phyloP scores from a whole-genome alignment of 306 rosid species.

The Gynostemma pentaphyllum region DNA sequence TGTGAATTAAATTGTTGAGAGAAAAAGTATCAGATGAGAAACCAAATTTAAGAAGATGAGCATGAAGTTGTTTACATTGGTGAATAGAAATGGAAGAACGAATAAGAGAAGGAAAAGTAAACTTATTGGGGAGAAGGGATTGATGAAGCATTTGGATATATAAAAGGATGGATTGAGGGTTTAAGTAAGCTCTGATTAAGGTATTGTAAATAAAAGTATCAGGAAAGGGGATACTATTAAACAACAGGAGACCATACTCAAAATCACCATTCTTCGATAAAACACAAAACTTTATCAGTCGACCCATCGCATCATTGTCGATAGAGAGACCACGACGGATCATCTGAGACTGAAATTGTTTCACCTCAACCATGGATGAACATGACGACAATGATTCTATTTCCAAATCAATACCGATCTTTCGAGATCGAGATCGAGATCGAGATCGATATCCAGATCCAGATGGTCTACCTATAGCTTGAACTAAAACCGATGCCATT shows the following conservation, averaged over 20 bases:
- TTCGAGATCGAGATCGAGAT: too few relatives aligned
- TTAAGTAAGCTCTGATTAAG: constrained; percentile 30
- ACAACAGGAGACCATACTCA: constrained; percentile 37
- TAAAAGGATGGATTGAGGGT: constrained; percentile 13
- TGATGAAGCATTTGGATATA: constrained; percentile 38
- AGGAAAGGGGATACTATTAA: constrained; percentile 29
- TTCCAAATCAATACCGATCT: too few relatives aligned
- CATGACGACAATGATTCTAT: too few relatives aligned
- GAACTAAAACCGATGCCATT: too few relatives aligned
- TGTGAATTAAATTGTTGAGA: constrained; percentile 32
- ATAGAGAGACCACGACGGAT: constrained; percentile 41
- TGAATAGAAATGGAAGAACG: constrained; percentile 24
- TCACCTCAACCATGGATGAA: constrained; percentile 40
- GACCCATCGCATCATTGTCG: constrained; percentile 39
- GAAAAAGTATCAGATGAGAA: constrained; percentile 24
- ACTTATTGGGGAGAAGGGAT: constrained; percentile 30
- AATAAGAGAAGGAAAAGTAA: constrained; percentile 40
- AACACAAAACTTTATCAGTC: constrained; percentile 40
- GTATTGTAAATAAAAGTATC: constrained; percentile 54
- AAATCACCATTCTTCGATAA: constrained; percentile 27
- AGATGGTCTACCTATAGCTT: too few relatives aligned
- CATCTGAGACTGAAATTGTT: constrained; percentile 44
- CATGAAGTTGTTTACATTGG: constrained; percentile 43
- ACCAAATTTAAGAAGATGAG: constrained; percentile 48
- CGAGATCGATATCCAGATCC: too few relatives aligned